Base-by-base conservation (phyloP, 83 land plant genomes). In the Thuja plicata region DNA sequence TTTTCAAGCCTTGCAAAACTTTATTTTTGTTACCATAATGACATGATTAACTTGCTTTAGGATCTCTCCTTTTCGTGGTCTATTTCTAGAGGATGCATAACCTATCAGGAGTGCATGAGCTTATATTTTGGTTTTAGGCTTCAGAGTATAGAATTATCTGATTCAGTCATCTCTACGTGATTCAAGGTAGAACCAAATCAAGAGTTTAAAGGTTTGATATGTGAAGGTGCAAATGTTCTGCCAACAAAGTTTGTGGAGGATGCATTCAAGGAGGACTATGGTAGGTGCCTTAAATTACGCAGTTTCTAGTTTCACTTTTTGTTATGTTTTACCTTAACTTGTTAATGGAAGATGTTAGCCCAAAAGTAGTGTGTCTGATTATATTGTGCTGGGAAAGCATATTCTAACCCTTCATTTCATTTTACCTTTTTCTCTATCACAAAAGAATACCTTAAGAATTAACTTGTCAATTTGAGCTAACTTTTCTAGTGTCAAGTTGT, bases 211-310 rank as follows among this genome's bases (percentile, higher is more conserved):
- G 99, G 99, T 3, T 90, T 98, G 88, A 92, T 98, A 5, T 98
- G 99, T 92, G 98, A 97, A 87, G 99, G 99, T 57, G 99, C 99
- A 48, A 98, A 95, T 97, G 98, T 94, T 87, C 96, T 98, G 86
- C 99, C 99, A n/a, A 90, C 99, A 50, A 96, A 94, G 86, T 93
- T 98, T 92, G 89, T 98, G 81, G 95, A 96, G 87, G 95, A 98
- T 93, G 91, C 99, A 86, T 98, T 98, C 76, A 95, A 92, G 41
- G 94, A 94, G 92, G 97, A 98, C 90, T 96, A 94, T 94, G 99
- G 99, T 97, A 92, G 76, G 92, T 73, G 84, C 35, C 37, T 90
- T 55, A 34, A 38, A 37, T 40, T 79, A 40, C 46, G 45, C 52
- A 24, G 55, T 52, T 84, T 34, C 32, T 15, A 50, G 7, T 80